Conservation (phyloP, 2,329 filamentous ascomycete genomes). For the Aspergillus sp. region DNA sequence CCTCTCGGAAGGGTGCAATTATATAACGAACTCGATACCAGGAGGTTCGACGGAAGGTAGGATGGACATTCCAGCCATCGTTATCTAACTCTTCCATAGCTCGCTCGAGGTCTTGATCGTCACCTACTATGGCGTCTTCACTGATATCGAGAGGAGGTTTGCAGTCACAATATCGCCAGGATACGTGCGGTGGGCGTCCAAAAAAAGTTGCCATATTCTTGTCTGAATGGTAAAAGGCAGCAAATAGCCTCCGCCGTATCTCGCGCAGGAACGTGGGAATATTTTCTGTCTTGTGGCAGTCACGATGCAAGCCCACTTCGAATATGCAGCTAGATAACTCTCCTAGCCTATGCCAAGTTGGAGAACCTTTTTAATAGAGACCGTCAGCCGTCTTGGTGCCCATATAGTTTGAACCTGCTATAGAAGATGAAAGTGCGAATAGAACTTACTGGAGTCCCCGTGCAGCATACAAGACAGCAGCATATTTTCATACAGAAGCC, state of each 20-base stretch:
- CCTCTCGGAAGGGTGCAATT: slow-evolving; percentile 26
- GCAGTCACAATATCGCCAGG: slow-evolving; percentile 24
- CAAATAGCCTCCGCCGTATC: slow-evolving; percentile 25
- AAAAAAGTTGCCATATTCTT: slow-evolving; percentile 31
- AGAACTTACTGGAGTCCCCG: slow-evolving; percentile 35
- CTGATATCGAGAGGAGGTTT: slow-evolving; percentile 25
- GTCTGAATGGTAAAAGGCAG: slow-evolving; percentile 28
- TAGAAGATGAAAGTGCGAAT: not conserved
- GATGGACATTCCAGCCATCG: slow-evolving; percentile 21
- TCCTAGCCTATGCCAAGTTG: slow-evolving; percentile 26
- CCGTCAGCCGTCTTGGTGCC: not conserved
- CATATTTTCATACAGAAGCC: slow-evolving; percentile 35
- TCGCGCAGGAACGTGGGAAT: slow-evolving; percentile 24
- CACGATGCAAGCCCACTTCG: slow-evolving; percentile 27
- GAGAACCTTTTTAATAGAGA: slow-evolving; percentile 15
- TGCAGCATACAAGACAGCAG: slow-evolving; percentile 36
- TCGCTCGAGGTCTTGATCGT: slow-evolving; percentile 7
- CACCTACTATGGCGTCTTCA: slow-evolving; percentile 17
- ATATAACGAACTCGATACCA: slow-evolving; percentile 27
- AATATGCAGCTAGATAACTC: slow-evolving; percentile 29
- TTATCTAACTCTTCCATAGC: slow-evolving; percentile 14
- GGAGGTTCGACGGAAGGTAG: slow-evolving; percentile 19
- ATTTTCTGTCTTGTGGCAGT: slow-evolving; percentile 13
- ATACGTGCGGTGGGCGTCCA: slow-evolving; percentile 26
- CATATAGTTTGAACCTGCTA: not conserved